phyloP scores from a whole-genome alignment of 345 rosid species.

The Gossypium thurberi region DNA sequence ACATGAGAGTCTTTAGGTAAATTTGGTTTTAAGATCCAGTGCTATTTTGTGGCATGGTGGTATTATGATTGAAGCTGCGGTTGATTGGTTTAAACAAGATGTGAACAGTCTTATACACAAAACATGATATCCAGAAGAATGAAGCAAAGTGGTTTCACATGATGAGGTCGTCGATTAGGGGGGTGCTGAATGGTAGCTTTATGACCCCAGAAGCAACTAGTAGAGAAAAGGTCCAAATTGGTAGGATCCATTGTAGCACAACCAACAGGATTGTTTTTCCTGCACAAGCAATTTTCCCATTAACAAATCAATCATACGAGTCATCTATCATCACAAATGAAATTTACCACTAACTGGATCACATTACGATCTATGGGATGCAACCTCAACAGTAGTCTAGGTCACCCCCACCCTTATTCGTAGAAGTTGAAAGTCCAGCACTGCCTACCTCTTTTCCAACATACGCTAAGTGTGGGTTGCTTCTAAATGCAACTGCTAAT shows the following conservation, averaged over 20 bases:
- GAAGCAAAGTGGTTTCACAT: constrained; percentile 25
- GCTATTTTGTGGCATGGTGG: no score
- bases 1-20: no score
- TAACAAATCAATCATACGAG: background rate
- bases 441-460: background rate
- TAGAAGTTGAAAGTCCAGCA: background rate
- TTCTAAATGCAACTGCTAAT: no score
- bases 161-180: constrained; percentile 55
- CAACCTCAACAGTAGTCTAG: no score
- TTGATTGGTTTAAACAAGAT: no score
- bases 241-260: constrained; percentile 49
- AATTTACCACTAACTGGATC: background rate
- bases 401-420: no score
- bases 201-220: constrained; percentile 51
- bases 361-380: no score
- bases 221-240: constrained; percentile 50
- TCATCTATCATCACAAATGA: background rate
- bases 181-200: constrained; percentile 56
- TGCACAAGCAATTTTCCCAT: constrained; percentile 21
- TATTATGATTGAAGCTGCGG: no score
- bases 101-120: no score
- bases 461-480: no score
- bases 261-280: constrained; percentile 51
- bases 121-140: no score
- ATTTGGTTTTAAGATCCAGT: no score